Base-by-base conservation (phyloP, 768 basidiomycete genomes). In the Podaxis sp. region DNA sequence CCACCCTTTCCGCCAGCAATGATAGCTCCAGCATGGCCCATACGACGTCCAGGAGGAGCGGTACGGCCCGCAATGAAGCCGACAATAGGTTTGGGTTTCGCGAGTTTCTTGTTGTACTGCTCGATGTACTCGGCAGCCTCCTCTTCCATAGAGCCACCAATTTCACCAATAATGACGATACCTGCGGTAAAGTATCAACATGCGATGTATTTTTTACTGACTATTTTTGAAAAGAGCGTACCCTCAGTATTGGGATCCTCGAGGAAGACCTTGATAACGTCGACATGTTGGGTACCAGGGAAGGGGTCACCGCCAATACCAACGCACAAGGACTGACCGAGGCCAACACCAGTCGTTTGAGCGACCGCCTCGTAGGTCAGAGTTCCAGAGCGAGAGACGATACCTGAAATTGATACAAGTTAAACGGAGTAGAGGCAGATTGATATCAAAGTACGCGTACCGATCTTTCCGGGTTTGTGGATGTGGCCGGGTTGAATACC, bases 111-210 rank as follows among this genome's bases (percentile, higher is more conserved):
- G 83, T 99, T 99, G 81, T 92, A 90, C 75, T 85, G 83, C 73
- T 92, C 91, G 60, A 99, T 81, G 77, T 96, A 99, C 68, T 95
- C 97, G 4, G 97, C 97, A 6, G 97, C 97, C 66, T 99, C 96
- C 76, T 99, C 97, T 78, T 99, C 97, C 96, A 98, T 97, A 7
- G 93, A 90, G 22, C 97, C 97, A 66, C 97, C 97, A 68, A 99
- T 99, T 79, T 99, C 97, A 64, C 97, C 97, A 69, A 99, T 99
- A 65, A 99, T 81, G 66, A 99, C 96, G 67, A 99, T 96, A 69
- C 96, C 93, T 94, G 64, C 40, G 63, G 67, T 40, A 46, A 44
- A 49, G 36, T 56, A 56, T 36, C 1, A 60, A 28, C 60, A 40
- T n/a, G 28, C 26, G 26, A 11, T 10, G 4, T 50, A 28, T 28